A percentile compares a stretch with the other conserved stretches of the same genome.
Evolutionary conservation across 345 rosid genomes (phyloP).

Genomic region (Bretschneidera sinensis): DNA sequence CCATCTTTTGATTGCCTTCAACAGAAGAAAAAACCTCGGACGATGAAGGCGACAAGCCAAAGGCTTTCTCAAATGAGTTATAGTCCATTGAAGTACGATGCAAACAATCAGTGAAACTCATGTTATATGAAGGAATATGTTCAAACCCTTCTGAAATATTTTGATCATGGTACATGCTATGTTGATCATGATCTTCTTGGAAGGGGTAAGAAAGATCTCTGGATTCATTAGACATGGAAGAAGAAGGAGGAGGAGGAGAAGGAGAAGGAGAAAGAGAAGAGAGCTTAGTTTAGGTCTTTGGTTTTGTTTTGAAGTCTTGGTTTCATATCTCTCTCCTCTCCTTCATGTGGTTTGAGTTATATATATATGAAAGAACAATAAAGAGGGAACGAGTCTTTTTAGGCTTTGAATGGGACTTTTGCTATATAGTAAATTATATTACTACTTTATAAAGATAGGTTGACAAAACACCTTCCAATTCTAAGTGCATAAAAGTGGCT

Average conservation of each 20-base stretch:
- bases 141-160: too few species aligned
- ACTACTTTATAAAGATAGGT: conserved; percentile 22
- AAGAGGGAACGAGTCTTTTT: conserved; percentile 8
- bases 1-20: conserved; percentile 29
- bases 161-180: neutral
- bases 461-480: conserved; percentile 37
- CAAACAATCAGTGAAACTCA: conserved; percentile 46
- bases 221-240: conserved; percentile 49
- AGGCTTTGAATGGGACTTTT: conserved; percentile 31
- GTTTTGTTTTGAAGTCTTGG: neutral
- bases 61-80: conserved; percentile 39
- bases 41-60: conserved; percentile 33
- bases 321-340: conserved; percentile 13
- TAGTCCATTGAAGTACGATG: conserved; percentile 42
- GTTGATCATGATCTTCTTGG: conserved; percentile 28
- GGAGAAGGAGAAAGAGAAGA: neutral
- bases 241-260: conserved; percentile 7
- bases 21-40: conserved; percentile 36
- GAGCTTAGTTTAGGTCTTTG: too few species aligned
- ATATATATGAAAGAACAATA: conserved; percentile 5
- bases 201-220: conserved; percentile 38
- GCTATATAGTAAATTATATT: conserved; percentile 7
- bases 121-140: conserved; percentile 31
- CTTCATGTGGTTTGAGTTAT: conserved; percentile 11
- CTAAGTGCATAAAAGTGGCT: conserved; percentile 30